A percentile compares a stretch with the other conserved stretches of the same genome.
Conservation (phyloP, 1,284 basidiomycete genomes). For the Porodaedalea pini region DNA sequence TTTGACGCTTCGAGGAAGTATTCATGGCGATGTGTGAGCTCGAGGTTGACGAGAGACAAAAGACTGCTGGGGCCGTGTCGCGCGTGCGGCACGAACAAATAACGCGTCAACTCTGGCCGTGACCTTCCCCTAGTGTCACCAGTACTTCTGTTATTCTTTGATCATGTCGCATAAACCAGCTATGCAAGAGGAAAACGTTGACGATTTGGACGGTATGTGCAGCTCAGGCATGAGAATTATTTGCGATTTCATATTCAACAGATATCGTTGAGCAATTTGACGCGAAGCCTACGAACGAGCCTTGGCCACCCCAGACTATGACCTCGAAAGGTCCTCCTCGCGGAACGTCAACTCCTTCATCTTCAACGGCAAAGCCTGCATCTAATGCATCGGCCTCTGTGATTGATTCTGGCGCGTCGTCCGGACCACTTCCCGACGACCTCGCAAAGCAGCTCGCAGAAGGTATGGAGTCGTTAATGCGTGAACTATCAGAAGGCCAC, state of each 20-base stretch:
- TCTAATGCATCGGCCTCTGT: conserved; percentile 22
- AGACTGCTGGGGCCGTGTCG: conserved; percentile 1
- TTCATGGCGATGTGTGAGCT: neutral
- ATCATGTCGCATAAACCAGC: conserved; percentile 2
- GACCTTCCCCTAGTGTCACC: neutral
- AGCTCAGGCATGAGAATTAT: neutral
- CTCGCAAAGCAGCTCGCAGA: conserved; percentile 74
- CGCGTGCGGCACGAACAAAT: neutral
- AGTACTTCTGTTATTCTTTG: neutral
- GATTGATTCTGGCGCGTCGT: conserved; percentile 29
- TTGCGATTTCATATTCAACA: conserved; percentile 27
- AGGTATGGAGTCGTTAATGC: conserved; percentile 85
- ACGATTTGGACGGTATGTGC: conserved; percentile 67
- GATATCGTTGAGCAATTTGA: conserved; percentile 57
- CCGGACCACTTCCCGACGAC: conserved; percentile 36
- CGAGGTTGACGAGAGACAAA: neutral
- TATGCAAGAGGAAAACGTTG: conserved; percentile 59
- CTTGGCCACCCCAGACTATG: conserved; percentile 25
- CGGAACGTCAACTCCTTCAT: conserved; percentile 26
- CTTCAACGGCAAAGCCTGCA: conserved; percentile 21
- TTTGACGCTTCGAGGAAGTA: neutral
- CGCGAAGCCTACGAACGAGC: conserved; percentile 27
- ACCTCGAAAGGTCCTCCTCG: neutral
- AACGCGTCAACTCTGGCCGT: conserved; percentile 1
- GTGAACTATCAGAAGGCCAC: conserved; percentile 50